These are phyloP conservation scores for Zygosaccharomyces kombuchaensis DNA, from an alignment of 805 yeast species.

Conservation along the genomic window DNA sequence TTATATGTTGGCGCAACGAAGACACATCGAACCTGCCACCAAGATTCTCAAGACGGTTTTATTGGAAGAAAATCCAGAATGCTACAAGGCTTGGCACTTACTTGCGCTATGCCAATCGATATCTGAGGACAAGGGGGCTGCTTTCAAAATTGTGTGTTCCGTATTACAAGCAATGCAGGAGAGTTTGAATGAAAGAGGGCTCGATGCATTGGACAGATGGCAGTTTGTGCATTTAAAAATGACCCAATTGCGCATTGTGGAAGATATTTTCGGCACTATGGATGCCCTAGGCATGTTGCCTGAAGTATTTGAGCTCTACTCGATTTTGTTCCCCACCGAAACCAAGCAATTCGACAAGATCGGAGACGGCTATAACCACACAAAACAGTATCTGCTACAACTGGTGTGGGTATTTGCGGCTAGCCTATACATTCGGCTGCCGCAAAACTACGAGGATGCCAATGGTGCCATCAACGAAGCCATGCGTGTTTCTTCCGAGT, in stretches of 20 bases:
- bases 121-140: constrained; percentile 51
- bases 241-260: constrained; percentile 69
- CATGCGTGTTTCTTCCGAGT: constrained; percentile 47
- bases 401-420: constrained; percentile 74
- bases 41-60: constrained; percentile 45
- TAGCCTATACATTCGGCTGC: constrained; percentile 49
- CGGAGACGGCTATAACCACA: constrained; percentile 18
- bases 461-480: constrained; percentile 73
- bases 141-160: constrained; percentile 53
- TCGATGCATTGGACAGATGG: constrained; percentile 34
- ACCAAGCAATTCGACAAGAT: constrained; percentile 10
- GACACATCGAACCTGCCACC: constrained; percentile 42
- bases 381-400: constrained; percentile 45
- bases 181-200: constrained; percentile 13
- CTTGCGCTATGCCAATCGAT: constrained; percentile 60
- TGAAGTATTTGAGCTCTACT: constrained; percentile 57
- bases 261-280: constrained; percentile 52
- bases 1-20: constrained; percentile 42
- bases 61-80: constrained; percentile 48
- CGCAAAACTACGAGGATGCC: constrained; percentile 52
- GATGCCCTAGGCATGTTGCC: constrained; percentile 62
- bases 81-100: constrained; percentile 63
- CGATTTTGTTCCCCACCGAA: constrained; percentile 40
- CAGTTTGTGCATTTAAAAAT: constrained; percentile 64
- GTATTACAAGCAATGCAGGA: constrained; percentile 45